Percentiles rank a stretch among this genome's conserved stretches.
Evolutionary conservation across 2,329 filamentous ascomycete species (phyloP).

Genomic region (Colletotrichum scovillei): DNA sequence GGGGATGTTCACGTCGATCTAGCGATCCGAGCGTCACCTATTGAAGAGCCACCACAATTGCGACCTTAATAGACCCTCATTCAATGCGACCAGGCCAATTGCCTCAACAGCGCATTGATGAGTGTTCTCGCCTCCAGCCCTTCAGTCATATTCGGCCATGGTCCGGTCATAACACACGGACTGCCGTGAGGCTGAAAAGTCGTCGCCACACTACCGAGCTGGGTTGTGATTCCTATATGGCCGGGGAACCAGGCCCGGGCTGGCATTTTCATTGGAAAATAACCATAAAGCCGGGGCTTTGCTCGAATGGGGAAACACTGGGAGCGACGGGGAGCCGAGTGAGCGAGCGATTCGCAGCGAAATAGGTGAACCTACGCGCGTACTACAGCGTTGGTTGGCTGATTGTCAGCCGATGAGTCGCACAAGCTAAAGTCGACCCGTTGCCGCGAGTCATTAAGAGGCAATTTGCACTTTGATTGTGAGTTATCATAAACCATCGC

Average conservation of each 20-base stretch:
- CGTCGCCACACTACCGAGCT: not conserved
- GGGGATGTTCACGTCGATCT: slow-evolving; percentile 1
- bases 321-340: not conserved
- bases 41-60: not conserved
- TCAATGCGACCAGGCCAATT: not conserved
- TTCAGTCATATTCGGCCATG: not conserved
- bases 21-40: slow-evolving; percentile 3
- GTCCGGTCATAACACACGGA: not conserved
- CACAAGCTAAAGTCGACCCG: not conserved
- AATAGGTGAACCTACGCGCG: not conserved
- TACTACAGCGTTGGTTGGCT: not conserved
- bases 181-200: not conserved
- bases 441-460: not conserved
- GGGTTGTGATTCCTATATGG: not conserved
- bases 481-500: not conserved
- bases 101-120: too few relatives aligned
- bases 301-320: not conserved
- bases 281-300: not conserved
- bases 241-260: not conserved
- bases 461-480: not conserved
- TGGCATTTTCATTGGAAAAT: not conserved
- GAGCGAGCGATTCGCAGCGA: not conserved
- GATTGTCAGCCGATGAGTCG: not conserved
- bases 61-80: not conserved
- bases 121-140: too few relatives aligned